A percentile compares a stretch with the other conserved stretches of the same genome.
Conservation (phyloP, 2,329 filamentous ascomycete genomes). For the Fusarium coffeatum region DNA sequence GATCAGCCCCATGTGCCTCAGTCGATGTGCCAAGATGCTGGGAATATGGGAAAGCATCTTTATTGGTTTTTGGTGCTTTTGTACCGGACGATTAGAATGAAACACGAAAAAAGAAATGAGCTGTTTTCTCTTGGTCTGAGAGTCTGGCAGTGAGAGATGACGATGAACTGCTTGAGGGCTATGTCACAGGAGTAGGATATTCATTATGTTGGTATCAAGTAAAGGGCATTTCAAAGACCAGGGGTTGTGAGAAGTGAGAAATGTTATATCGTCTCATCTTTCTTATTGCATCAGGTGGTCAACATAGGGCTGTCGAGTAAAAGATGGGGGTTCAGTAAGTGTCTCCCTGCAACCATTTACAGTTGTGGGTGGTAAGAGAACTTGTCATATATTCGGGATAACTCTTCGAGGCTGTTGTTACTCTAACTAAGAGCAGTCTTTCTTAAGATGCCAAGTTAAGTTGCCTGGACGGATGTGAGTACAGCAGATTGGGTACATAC, state of each 20-base stretch:
- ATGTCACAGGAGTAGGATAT: background rate
- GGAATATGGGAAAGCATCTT: background rate
- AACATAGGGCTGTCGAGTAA: background rate
- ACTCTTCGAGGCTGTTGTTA: too few relatives aligned
- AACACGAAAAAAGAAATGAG: background rate
- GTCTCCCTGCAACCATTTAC: background rate
- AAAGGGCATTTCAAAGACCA: background rate
- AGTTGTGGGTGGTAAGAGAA: background rate
- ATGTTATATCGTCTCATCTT: background rate
- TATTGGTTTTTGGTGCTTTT: constrained; percentile 16
- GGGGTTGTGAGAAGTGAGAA: background rate
- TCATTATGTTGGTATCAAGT: background rate
- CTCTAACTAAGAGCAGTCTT: too few relatives aligned
- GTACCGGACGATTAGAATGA: constrained; percentile 1
- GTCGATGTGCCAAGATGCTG: constrained; percentile 25
- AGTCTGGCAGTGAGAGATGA: background rate
- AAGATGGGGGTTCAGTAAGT: background rate
- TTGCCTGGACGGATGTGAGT: too few relatives aligned
- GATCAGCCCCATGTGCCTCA: constrained; percentile 7
- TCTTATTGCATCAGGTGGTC: background rate
- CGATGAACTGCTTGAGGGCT: background rate
- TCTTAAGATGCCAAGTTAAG: too few relatives aligned
- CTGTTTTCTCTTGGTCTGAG: background rate
- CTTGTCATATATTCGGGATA: background rate
- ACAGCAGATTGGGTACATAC: background rate